Base-by-base conservation (phyloP, 2,329 filamentous ascomycete genomes). In the Colletotrichum siamense region DNA sequence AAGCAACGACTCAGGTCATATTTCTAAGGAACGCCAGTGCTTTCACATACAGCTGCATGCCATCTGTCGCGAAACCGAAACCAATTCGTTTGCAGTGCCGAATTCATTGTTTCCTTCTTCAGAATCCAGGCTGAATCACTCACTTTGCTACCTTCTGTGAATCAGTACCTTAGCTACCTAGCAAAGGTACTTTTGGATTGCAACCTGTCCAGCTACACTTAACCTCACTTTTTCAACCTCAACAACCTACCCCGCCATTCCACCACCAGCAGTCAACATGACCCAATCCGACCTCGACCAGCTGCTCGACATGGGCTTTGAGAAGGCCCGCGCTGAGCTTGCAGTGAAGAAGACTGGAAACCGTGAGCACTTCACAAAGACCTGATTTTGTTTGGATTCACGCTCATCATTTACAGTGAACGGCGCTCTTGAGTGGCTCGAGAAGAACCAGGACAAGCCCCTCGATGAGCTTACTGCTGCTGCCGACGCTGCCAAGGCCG, bases 401-500 rank as follows among this genome's bases (percentile, higher is more conserved):
- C 13, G 44, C 78, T 81, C 57, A 66, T 32, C 59, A 32, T 65
- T 36, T 44, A 71, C 78, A 96, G 95, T 98, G 63, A 94, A 97
- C 83, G 94, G 93, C 79, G 97, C 97, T 69, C 91, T 99, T 74
- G 95, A 98, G 87, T 99, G 97, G 97, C 91, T 99, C 2, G 96
- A 98, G 83, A 92, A 94, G 80, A 98, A 98, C 83, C 93, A 98
- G 83, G 95, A 98, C 84, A 98, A 95, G 80, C 90, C 95, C 2
- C 83, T 98, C 57, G 96, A 98, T 49, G 94, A 98, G 74, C 93
- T 99, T 77, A 91, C 95, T 78, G 87, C 87, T 5, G 84, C 85
- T 8, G 80, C 82, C 16, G 79, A 80, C 32, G 82, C 82, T 10
- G 81, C 80, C 16, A 83, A 84, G 28, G 83, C 84, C 2, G 85